Evolutionary conservation across 345 rosid species (phyloP), one percentile per base, ranked within the genome.

Genomic region (Citrus australasica): DNA sequence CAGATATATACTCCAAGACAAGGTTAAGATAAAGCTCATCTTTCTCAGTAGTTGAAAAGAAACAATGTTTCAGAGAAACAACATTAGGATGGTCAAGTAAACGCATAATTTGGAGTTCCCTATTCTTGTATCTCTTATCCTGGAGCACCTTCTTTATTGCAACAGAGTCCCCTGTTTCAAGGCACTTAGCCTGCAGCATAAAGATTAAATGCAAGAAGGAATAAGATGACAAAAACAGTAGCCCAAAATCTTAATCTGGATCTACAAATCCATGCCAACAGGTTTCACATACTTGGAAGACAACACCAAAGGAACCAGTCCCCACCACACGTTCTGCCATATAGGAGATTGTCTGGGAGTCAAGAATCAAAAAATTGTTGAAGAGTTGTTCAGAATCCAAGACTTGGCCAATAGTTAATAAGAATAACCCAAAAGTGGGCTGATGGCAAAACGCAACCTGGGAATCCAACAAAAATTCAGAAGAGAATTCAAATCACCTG

Each of bases 81-180:
- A 89, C 92, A 76, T 96, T 96, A 46, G 97, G 94, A 87, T 96
- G 98, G 82, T 89, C 85, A 58, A 92, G 95, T 58, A 89, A 25
- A 30, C 92, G 98, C 98, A 96, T 92, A 76, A 96, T 89, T 87
- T 96, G 98, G 79, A 96, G 98, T 85, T 96, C 99, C 77, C 99
- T 90, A 76, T 96, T 96, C 86, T 96, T 96, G 91, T 92, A 96
- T 88, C 98, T 91, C 88, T 88, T 96, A 84, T 96, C 99, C 82
- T 93, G 98, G 77, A 90, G 82, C 78, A 94, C 98, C 87, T 94
- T 93, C 90, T 94, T 94, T 63, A 94, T 94, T 51, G 98, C 98
- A 80, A 94, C 96, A 61, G 90, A 79, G 80, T 93, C 97, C 21
- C 93, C 94, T 21, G 89, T 88, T 82, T 94, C 97, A 63, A 94